Conservation (phyloP, 2,329 filamentous ascomycete species). For the Capronia americana region DNA sequence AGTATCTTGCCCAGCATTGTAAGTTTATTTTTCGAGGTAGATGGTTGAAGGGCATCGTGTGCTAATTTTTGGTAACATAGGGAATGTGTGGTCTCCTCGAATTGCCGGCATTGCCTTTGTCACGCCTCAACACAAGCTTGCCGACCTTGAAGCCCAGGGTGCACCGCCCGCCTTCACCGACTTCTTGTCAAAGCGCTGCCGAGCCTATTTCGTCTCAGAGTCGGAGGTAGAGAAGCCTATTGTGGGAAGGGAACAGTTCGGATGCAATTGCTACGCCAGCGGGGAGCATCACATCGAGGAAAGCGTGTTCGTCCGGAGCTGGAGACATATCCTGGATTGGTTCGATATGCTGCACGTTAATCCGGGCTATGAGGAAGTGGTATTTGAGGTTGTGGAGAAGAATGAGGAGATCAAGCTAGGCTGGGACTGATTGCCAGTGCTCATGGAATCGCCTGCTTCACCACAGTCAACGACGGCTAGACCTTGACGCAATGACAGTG, state of each 20-base stretch:
- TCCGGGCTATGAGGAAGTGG: constrained; percentile 49
- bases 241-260: constrained; percentile 60
- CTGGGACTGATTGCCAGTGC: constrained; percentile 17
- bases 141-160: constrained; percentile 40
- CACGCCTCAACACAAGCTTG: constrained; percentile 47
- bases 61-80: constrained; percentile 38
- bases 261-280: constrained; percentile 73
- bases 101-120: constrained; percentile 50
- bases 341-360: constrained; percentile 63
- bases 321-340: constrained; percentile 64
- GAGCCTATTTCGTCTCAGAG: constrained; percentile 65
- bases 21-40: constrained; percentile 45
- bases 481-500: not conserved
- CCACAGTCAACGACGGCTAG: not conserved
- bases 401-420: constrained; percentile 29
- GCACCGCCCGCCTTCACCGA: constrained; percentile 39
- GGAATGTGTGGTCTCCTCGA: constrained; percentile 48
- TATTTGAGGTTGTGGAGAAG: constrained; percentile 20
- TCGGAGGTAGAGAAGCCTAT: constrained; percentile 62
- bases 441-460: not conserved
- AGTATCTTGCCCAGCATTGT: constrained; percentile 64
- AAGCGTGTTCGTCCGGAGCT: constrained; percentile 64
- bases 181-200: constrained; percentile 59
- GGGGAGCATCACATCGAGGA: constrained; percentile 67
- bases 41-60: not conserved